Evolutionary conservation across 1,284 basidiomycete genomes (phyloP), one percentile per base, ranked within the genome.

Genomic region (Irpex lacteus): DNA sequence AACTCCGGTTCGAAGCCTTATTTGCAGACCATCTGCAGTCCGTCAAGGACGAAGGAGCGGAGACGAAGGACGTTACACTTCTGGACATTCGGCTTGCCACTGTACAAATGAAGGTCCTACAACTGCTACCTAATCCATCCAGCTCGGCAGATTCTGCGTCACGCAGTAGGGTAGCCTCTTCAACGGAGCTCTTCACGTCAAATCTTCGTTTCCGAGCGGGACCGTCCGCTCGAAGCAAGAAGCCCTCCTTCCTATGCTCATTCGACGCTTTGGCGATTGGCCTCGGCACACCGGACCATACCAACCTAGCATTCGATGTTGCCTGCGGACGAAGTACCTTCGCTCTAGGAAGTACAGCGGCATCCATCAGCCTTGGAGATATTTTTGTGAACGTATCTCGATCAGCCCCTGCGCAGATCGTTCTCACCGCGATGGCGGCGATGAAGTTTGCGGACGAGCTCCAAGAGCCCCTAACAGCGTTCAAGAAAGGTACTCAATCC

Each of bases 1-100:
- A 76, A 55, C 66, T 76, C 13, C 68, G 71, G 15, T 65, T 75
- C 47, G 75, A 75, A 57, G 65, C 63, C 0, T 57, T 75, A n/a
- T 68, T 73, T n/a, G 64, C 65, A 18, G 64, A 65, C 18, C 70
- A 71, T 55, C 65, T 74, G 19, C 68, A 67, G 34, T 68, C 70
- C 3, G 47, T 66, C 34, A 56, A 56, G 18, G 54, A 56, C 34
- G 54, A 56, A 36, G 32, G 11, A 15, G 32, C n/a, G 26, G 60
- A 60, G 13, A 18, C 52, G 7, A 53, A 58, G n/a, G 55, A 37
- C 26, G 37, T 32, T 4, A 61, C 38, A 7, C 36, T 60, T 21
- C 9, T 60, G 15, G 52, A 64, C 18, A 15, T 19, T 11, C 19
- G 34, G 5, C 15, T 61, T 26, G 15, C n/a, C 7, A 19, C 19